Conservation (phyloP, 495 filamentous ascomycete genomes). For the Penicillium robsamsonii region DNA sequence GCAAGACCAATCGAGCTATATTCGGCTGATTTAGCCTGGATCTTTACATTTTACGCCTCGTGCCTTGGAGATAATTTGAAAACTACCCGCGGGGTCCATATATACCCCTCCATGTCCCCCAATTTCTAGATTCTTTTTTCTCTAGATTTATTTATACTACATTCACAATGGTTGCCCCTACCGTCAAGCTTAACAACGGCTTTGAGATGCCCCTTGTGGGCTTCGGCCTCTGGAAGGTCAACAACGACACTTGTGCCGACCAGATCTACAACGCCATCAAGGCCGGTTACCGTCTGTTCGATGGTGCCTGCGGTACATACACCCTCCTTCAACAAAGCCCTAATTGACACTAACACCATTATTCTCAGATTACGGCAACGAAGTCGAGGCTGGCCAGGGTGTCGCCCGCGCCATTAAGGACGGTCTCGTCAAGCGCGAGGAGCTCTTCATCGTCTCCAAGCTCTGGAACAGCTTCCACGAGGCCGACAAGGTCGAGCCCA, state of each 20-base stretch:
- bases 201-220: slow-evolving; percentile 86
- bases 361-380: slow-evolving; percentile 78
- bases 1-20: not conserved
- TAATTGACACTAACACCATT: slow-evolving; percentile 21
- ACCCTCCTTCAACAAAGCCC: slow-evolving; percentile 6
- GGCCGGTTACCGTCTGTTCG: slow-evolving; percentile 79
- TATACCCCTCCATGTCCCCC: slow-evolving; percentile 5
- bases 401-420: slow-evolving; percentile 85
- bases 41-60: not conserved
- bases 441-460: slow-evolving; percentile 91
- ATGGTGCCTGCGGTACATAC: slow-evolving; percentile 77
- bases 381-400: slow-evolving; percentile 78
- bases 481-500: slow-evolving; percentile 67
- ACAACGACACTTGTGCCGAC: slow-evolving; percentile 72
- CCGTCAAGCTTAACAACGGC: slow-evolving; percentile 77
- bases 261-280: slow-evolving; percentile 89
- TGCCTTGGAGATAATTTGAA: not conserved
- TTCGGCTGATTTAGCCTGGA: slow-evolving; percentile 8
- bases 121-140: not conserved
- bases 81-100: not conserved
- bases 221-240: slow-evolving; percentile 82
- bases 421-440: slow-evolving; percentile 78
- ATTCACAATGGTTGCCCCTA: slow-evolving; percentile 29
- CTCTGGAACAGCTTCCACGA: slow-evolving; percentile 92
- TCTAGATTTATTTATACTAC: not conserved